These are phyloP conservation scores for Plasmodium fragile DNA, from an alignment of 169 alveolate genomes.

Conservation along the genomic window DNA sequence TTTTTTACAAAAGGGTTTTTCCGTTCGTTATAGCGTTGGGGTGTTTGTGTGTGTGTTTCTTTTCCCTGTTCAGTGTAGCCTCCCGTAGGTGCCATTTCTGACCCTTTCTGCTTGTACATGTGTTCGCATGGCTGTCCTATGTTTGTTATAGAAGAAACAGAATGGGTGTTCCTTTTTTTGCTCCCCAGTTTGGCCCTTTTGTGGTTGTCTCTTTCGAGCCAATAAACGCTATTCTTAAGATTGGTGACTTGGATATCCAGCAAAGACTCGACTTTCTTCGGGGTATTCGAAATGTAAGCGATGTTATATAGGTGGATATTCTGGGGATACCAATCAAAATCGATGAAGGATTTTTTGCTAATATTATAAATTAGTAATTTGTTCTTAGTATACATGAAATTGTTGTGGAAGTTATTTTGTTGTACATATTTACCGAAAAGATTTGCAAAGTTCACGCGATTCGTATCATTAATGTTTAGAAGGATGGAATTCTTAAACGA, in stretches of 20 bases:
- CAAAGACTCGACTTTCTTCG: slow-evolving; percentile 16
- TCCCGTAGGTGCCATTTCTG: neutral
- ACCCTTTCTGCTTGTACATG: neutral
- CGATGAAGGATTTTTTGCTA: slow-evolving; percentile 63
- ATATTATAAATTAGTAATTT: slow-evolving; percentile 52
- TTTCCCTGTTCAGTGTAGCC: neutral
- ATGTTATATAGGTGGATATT: slow-evolving; percentile 64
- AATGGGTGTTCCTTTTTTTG: neutral
- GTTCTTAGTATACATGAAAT: slow-evolving; percentile 25
- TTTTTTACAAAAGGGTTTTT: slow-evolving; percentile 31
- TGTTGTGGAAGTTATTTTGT: slow-evolving; percentile 13
- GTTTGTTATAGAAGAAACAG: neutral
- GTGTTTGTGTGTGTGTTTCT: neutral
- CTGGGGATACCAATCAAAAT: slow-evolving; percentile 72
- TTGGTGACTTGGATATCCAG: slow-evolving; percentile 36
- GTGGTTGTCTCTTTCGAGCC: slow-evolving; percentile 27
- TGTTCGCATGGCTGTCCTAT: neutral
- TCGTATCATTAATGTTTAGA: neutral
- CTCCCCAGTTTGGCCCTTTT: neutral
- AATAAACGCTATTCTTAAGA: slow-evolving; percentile 46
- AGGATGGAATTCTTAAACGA: slow-evolving; percentile 18
- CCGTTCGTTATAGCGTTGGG: neutral
- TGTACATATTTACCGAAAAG: slow-evolving; percentile 14
- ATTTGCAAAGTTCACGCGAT: neutral
- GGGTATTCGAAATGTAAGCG: slow-evolving; percentile 54